Evolutionary conservation across 345 rosid genomes (phyloP), one percentile per base, ranked within the genome.

Genomic region (Hibiscus syriacus): DNA sequence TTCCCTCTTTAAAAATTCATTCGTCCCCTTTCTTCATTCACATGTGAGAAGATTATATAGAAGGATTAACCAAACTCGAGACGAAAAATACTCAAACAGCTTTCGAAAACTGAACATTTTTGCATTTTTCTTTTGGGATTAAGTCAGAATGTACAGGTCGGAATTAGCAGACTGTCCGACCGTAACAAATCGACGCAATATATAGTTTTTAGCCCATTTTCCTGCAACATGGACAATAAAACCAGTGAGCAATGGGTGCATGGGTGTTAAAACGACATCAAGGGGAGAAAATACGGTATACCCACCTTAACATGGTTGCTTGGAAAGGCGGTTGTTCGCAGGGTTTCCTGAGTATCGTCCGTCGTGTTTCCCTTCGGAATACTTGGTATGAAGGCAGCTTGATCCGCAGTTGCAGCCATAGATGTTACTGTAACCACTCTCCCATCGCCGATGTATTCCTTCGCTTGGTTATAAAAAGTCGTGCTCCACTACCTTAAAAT

Each of bases 391-490:
- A 93, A 87, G 64, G 98, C 96, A 22, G 96, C 90, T 79, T 93
- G 98, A 72, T 93, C 98, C 13, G 87, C 79, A 20, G 97, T 89
- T 3, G 96, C 96, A 55, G 98, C 98, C 94, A 89, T 85, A 38
- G 97, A 81, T 63, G 98, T 93, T 80, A 93, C 98, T 87, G 80
- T 78, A 93, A 55, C 98, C 96, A 73, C 65, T 81, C 80, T 90
- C 98, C 98, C 97, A 93, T 61, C 97, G 81, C 53, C 90, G 70
- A 80, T 90, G 96, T 70, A 90, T 90, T 61, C 98, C 97, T 75
- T 93, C 98, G 60, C 98, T 90, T 5, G 98, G 97, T 71, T 90
- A 93, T 69, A 90, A 76, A 75, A 93, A 90, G 84, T 93, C 98
- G 22, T 90, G 94, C 79, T 93, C 98, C 73, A 89, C 97, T 29